These are phyloP conservation scores for Acacia acuminata DNA, from an alignment of 306 rosid species.

Conservation along the genomic window DNA sequence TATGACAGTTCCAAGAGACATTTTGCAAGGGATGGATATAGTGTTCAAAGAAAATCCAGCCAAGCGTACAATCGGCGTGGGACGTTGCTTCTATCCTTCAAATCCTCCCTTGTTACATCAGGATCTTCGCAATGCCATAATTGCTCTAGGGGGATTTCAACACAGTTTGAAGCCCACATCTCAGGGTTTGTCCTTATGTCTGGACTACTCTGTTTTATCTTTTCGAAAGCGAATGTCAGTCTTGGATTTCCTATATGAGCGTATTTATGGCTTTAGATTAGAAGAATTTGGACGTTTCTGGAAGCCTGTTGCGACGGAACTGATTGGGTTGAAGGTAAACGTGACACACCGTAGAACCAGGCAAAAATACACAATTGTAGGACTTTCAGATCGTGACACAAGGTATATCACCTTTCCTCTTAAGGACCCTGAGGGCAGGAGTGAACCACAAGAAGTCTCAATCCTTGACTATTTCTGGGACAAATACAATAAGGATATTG, in stretches of 20 bases:
- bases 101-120: slow-evolving; percentile 33
- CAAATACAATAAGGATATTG: slow-evolving; percentile 52
- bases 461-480: slow-evolving; percentile 59
- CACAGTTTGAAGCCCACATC: slow-evolving; percentile 63
- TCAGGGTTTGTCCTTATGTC: slow-evolving; percentile 59
- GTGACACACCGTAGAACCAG: slow-evolving; percentile 69
- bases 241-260: slow-evolving; percentile 40
- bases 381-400: slow-evolving; percentile 43
- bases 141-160: slow-evolving; percentile 61
- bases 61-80: slow-evolving; percentile 54
- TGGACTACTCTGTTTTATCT: slow-evolving; percentile 71
- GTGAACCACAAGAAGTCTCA: slow-evolving; percentile 33
- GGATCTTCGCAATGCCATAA: slow-evolving; percentile 53
- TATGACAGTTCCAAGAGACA: slow-evolving; percentile 55
- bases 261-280: slow-evolving; percentile 24
- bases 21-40: slow-evolving; percentile 74
- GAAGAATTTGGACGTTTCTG: slow-evolving; percentile 40
- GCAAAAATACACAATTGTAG: slow-evolving; percentile 48
- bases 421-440: slow-evolving; percentile 42
- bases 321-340: slow-evolving; percentile 58
- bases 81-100: slow-evolving; percentile 55
- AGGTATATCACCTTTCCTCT: slow-evolving; percentile 47
- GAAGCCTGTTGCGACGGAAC: slow-evolving; percentile 34
- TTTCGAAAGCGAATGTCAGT: slow-evolving; percentile 48
- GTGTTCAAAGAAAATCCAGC: slow-evolving; percentile 73